phyloP scores from a whole-genome alignment of 2,329 filamentous ascomycete species.

The Alternaria incomplexa region DNA sequence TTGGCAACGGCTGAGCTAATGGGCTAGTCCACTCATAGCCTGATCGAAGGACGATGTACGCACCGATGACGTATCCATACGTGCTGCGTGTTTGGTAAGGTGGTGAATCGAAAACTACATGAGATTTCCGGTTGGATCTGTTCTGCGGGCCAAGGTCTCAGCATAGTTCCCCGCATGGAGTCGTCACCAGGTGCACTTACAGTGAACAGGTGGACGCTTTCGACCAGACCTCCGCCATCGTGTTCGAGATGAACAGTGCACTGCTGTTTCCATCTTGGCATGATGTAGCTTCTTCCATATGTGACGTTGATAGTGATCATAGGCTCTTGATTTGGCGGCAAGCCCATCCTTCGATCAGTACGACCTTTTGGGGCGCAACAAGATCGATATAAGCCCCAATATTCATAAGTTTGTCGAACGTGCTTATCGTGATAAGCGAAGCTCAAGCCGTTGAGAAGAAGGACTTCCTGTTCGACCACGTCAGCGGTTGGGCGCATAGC shows the following conservation, averaged over 20 bases:
- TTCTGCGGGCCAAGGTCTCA: background rate
- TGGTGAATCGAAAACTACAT: background rate
- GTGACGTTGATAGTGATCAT: too few species aligned
- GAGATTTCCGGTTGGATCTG: fast-evolving
- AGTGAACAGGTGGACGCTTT: background rate
- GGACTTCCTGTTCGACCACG: fast-evolving
- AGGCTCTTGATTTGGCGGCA: too few species aligned
- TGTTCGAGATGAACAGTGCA: background rate
- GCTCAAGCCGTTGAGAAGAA: too few species aligned
- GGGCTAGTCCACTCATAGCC: background rate
- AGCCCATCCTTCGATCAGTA: too few species aligned
- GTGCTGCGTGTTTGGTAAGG: background rate
- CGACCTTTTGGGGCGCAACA: background rate
- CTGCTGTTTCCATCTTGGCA: too few species aligned
- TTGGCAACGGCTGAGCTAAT: background rate
- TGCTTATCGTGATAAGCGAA: too few species aligned
- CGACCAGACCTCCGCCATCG: background rate
- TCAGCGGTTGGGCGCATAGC: background rate
- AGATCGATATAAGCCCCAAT: background rate
- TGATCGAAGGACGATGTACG: background rate
- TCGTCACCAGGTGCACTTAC: background rate
- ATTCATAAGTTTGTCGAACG: too few species aligned
- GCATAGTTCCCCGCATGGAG: too few species aligned
- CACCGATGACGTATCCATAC: fast-evolving
- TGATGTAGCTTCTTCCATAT: too few species aligned